These are phyloP conservation scores for Plasmodium malariae DNA, from an alignment of 169 alveolate genomes.

Conservation along the genomic window DNA sequence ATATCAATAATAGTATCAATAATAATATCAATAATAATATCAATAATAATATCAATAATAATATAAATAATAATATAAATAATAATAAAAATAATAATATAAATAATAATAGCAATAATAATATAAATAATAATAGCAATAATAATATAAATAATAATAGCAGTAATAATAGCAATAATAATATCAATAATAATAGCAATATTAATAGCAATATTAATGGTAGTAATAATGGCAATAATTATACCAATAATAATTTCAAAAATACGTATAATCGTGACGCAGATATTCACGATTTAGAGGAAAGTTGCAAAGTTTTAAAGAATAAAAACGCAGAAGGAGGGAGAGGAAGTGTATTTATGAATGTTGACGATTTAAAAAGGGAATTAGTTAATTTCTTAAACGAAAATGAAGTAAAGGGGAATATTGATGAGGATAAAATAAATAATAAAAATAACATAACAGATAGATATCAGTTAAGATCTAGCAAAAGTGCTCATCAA, in stretches of 20 bases:
- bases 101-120: too few species aligned
- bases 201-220: too few species aligned
- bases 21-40: neutral
- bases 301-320: neutral
- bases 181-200: too few species aligned
- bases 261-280: too few species aligned
- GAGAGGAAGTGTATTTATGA: neutral
- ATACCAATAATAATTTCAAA: too few species aligned
- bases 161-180: too few species aligned
- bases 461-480: constrained; percentile 4
- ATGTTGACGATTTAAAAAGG: constrained; percentile 9
- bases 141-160: too few species aligned
- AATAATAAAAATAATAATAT: too few species aligned
- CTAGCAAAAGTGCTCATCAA: neutral
- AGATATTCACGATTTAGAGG: constrained; percentile 3
- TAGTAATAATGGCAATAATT: too few species aligned
- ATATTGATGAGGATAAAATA: neutral
- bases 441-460: constrained; percentile 12
- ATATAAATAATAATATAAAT: too few species aligned
- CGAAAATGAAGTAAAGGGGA: constrained; percentile 12
- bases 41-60: neutral
- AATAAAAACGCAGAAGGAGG: neutral
- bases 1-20: neutral
- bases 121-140: too few species aligned
- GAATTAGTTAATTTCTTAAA: constrained; percentile 7